Conservation (phyloP, 495 filamentous ascomycete species). For the Sabuloglossum arenarium region DNA sequence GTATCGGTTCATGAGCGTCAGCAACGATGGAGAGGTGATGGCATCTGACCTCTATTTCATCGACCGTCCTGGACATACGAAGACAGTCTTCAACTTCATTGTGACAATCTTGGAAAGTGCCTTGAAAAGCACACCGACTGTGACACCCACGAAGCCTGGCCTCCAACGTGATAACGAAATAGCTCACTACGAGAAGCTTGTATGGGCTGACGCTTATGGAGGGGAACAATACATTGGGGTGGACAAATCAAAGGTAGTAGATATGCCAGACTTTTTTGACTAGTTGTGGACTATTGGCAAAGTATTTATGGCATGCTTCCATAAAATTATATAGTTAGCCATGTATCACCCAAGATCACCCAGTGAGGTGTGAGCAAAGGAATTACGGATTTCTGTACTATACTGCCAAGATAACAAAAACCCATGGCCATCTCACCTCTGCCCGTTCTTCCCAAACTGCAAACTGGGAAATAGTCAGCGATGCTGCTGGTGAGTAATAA, state of each 20-base stretch:
- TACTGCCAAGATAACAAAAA: too few species aligned
- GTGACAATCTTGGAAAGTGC: conserved; percentile 5
- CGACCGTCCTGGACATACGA: neutral
- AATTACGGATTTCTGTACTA: too few species aligned
- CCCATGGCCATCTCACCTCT: too few species aligned
- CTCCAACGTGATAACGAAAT: conserved; percentile 2
- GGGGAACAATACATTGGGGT: neutral
- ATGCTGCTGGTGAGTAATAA: too few species aligned
- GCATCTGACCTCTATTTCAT: conserved; percentile 3
- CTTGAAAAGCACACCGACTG: conserved; percentile 3
- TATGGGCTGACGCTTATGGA: conserved; percentile 5
- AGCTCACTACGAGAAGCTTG: neutral
- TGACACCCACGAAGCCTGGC: conserved; percentile 4
- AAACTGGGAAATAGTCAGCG: too few species aligned
- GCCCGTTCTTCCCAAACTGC: too few species aligned
- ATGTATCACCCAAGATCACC: too few species aligned
- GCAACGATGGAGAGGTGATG: neutral
- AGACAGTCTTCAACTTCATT: conserved; percentile 6
- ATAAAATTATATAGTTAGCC: neutral
- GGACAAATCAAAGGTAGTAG: neutral
- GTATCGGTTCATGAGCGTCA: conserved; percentile 4
- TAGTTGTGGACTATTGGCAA: neutral
- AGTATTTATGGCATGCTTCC: neutral
- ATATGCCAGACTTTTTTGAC: neutral
- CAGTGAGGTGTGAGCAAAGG: neutral